These are phyloP conservation scores for Aegilops sharonensis DNA, from an alignment of 176 grass and related monocot species.

Conservation along the genomic window DNA sequence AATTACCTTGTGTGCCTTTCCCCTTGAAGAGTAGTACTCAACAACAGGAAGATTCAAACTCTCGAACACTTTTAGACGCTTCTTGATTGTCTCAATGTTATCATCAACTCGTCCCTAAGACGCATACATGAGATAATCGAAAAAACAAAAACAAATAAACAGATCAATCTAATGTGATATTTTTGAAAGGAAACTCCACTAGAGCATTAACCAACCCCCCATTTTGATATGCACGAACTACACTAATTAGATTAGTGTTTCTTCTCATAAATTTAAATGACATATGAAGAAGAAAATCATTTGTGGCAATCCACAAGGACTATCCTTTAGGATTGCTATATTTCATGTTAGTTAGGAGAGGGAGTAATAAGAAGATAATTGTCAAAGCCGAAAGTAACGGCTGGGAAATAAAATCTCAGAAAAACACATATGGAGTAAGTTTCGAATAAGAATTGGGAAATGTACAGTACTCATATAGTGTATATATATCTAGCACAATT, in stretches of 20 bases:
- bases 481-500: not conserved
- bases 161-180: not conserved
- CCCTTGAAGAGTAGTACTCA: constrained; percentile 74
- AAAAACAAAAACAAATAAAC: not conserved
- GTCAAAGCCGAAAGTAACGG: not conserved
- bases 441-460: not conserved
- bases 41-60: constrained; percentile 91
- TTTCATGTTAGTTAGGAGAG: not conserved
- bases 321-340: not conserved
- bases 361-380: not conserved
- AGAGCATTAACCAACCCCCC: not conserved
- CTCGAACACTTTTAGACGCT: constrained; percentile 85
- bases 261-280: constrained; percentile 1
- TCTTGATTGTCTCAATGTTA: constrained; percentile 93
- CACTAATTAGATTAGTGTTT: not conserved
- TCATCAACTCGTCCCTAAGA: constrained; percentile 93
- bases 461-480: not conserved
- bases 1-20: constrained; percentile 87
- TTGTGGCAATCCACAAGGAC: not conserved
- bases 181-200: not conserved
- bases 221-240: not conserved
- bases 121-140: constrained; percentile 19
- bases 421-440: not conserved
- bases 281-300: not conserved
- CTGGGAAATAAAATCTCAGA: not conserved